A percentile compares a stretch with the other conserved stretches of the same genome.
phyloP scores from a whole-genome alignment of 2,329 filamentous ascomycete species.

The Alternaria atra region DNA sequence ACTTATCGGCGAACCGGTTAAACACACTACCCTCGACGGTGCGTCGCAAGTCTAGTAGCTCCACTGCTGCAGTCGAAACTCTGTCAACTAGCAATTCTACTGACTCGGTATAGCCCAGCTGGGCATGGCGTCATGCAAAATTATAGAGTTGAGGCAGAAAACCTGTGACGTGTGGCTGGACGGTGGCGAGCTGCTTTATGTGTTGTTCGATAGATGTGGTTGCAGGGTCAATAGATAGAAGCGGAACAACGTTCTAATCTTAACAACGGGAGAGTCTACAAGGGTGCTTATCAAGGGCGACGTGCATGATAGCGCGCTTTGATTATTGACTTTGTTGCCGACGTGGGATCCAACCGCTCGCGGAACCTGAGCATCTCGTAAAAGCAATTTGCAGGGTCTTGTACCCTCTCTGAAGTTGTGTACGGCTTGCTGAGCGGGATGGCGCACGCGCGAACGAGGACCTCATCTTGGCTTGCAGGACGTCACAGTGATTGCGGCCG shows the following conservation, averaged over 20 bases:
- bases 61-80: conserved; percentile 6
- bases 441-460: not conserved
- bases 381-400: conserved; percentile 6
- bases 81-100: conserved; percentile 7
- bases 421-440: not conserved
- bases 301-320: not conserved
- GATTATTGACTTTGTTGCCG: not conserved
- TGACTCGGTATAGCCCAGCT: conserved; percentile 8
- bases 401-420: not conserved
- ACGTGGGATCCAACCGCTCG: conserved; percentile 1
- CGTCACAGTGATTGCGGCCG: conserved; percentile 3
- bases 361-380: not conserved
- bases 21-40: conserved; percentile 12
- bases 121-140: conserved; percentile 12
- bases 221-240: conserved; percentile 4
- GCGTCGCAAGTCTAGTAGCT: conserved; percentile 7
- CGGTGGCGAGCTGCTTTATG: conserved; percentile 16
- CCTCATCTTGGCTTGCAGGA: conserved; percentile 6
- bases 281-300: conserved; percentile 11
- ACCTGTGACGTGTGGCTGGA: conserved; percentile 18
- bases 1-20: conserved; percentile 14
- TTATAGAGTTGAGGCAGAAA: conserved; percentile 5
- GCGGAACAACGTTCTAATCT: conserved; percentile 9
- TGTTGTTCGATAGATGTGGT: conserved; percentile 7
- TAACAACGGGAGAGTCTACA: conserved; percentile 9